phyloP scores from a whole-genome alignment of 225 moss, liverwort and hornwort species.

The Takakia lepidozioides region DNA sequence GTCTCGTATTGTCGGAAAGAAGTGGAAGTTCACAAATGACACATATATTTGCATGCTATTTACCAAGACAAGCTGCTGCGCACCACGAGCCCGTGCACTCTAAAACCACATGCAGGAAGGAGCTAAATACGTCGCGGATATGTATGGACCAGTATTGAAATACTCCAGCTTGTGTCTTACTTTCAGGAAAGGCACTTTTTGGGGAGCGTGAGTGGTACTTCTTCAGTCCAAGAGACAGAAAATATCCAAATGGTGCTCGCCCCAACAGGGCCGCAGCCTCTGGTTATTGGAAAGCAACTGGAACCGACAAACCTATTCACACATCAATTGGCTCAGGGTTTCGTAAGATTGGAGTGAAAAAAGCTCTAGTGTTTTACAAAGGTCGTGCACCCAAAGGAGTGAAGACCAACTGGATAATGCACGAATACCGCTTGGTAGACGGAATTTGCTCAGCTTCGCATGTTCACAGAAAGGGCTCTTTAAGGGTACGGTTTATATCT shows the following conservation, averaged over 20 bases:
- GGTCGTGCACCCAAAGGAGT: conserved; percentile 96
- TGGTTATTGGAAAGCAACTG: conserved; percentile 99
- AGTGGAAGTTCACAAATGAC: no score
- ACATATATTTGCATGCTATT: no score
- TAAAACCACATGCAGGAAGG: no score
- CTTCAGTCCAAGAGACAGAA: conserved; percentile 97
- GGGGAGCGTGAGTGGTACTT: conserved; percentile 99
- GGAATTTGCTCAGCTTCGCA: conserved; percentile 68
- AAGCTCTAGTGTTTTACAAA: conserved; percentile 96
- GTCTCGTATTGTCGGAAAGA: no score
- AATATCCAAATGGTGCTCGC: conserved; percentile 94
- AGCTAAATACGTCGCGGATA: no score
- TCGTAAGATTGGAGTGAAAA: conserved; percentile 95
- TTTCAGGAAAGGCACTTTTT: conserved; percentile 90
- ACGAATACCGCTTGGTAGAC: conserved; percentile 91
- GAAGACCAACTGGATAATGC: conserved; percentile 99
- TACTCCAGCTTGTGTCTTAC: no score
- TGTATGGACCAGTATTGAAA: no score
- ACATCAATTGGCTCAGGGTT: conserved; percentile 47
- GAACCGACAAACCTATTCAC: conserved; percentile 94
- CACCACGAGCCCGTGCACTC: no score
- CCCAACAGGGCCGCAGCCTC: conserved; percentile 96
- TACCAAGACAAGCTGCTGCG: no score
- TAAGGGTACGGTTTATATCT: conserved; percentile 44
- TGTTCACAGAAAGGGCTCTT: conserved; percentile 85